Evolutionary conservation across 2,329 filamentous ascomycete species (phyloP).

Genomic region (Hypoxylon sp.): DNA sequence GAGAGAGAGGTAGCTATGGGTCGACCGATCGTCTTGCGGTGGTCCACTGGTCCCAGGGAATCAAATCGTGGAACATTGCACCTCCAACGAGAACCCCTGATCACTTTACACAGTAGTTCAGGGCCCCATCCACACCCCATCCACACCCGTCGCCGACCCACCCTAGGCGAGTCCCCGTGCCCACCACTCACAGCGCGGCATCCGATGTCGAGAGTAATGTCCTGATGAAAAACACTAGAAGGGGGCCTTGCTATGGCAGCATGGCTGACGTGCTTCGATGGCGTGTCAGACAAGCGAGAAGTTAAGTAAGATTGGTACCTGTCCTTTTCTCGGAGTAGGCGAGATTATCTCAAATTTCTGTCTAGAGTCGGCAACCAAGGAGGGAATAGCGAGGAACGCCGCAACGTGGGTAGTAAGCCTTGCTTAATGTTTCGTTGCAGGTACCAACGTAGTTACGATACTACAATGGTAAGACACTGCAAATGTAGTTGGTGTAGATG

Average conservation of each 20-base stretch:
- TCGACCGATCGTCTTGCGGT: conserved; percentile 35
- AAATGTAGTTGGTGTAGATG: conserved; percentile 8
- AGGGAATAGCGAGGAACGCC: conserved; percentile 24
- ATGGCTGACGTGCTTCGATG: conserved; percentile 36
- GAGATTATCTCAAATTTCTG: conserved; percentile 38
- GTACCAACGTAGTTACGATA: conserved; percentile 11
- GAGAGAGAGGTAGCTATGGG: conserved; percentile 23
- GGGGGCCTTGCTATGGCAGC: conserved; percentile 28
- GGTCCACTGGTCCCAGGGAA: conserved; percentile 33
- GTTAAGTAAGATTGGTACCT: conserved; percentile 23
- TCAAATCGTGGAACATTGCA: conserved; percentile 37
- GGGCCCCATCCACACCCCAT: conserved; percentile 14
- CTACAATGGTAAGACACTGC: conserved; percentile 14
- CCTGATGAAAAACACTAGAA: conserved; percentile 18
- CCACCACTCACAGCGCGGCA: conserved; percentile 25
- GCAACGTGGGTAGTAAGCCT: conserved; percentile 5
- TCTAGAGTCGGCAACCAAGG: conserved; percentile 18
- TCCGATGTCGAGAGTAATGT: conserved; percentile 17
- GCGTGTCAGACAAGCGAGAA: conserved; percentile 31
- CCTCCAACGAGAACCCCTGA: conserved; percentile 35
- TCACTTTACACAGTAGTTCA: conserved; percentile 13
- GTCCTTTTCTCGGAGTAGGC: conserved; percentile 36
- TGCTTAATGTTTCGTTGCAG: conserved; percentile 20
- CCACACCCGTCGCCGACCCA: conserved; percentile 17
- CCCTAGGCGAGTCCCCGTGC: conserved; percentile 12